These are phyloP conservation scores for Beauveria sp. DNA, from an alignment of 2,329 filamentous ascomycete species.

Conservation along the genomic window DNA sequence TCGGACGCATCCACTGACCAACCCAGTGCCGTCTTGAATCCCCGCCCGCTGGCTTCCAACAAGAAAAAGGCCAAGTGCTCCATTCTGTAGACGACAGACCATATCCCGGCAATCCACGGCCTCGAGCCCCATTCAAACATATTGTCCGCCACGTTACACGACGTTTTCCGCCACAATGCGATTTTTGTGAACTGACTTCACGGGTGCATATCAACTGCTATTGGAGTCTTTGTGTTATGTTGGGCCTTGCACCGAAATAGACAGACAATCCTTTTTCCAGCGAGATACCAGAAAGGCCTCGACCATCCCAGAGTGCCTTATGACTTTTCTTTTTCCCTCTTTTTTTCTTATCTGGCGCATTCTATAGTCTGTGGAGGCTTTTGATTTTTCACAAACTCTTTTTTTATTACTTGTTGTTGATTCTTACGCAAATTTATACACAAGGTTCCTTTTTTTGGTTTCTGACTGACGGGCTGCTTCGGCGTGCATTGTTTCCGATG, in stretches of 20 bases:
- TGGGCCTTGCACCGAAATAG: conserved; percentile 11
- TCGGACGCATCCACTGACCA: conserved; percentile 18
- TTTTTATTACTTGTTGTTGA: conserved; percentile 3
- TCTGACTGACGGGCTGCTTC: background rate
- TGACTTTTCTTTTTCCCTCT: conserved; percentile 2
- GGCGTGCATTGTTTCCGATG: background rate
- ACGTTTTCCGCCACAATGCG: background rate
- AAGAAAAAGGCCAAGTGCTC: conserved; percentile 61
- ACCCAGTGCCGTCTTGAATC: conserved; percentile 62
- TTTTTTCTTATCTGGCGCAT: conserved; percentile 6
- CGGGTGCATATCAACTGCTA: conserved; percentile 8
- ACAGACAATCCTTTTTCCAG: conserved; percentile 9
- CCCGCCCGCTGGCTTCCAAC: conserved; percentile 49
- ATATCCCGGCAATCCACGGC: background rate
- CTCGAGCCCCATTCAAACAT: background rate
- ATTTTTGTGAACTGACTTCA: conserved; percentile 1
- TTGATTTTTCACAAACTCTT: conserved; percentile 2
- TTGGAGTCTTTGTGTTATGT: conserved; percentile 16
- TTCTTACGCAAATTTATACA: conserved; percentile 7
- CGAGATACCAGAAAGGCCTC: conserved; percentile 12
- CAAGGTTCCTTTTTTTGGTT: background rate
- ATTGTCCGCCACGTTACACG: conserved; percentile 1
- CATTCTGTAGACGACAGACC: conserved; percentile 47
- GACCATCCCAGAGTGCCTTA: conserved; percentile 5
- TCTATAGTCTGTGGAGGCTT: conserved; percentile 9